Evolutionary conservation across 2,329 filamentous ascomycete species (phyloP).

Genomic region (Neofusicoccum ribis): DNA sequence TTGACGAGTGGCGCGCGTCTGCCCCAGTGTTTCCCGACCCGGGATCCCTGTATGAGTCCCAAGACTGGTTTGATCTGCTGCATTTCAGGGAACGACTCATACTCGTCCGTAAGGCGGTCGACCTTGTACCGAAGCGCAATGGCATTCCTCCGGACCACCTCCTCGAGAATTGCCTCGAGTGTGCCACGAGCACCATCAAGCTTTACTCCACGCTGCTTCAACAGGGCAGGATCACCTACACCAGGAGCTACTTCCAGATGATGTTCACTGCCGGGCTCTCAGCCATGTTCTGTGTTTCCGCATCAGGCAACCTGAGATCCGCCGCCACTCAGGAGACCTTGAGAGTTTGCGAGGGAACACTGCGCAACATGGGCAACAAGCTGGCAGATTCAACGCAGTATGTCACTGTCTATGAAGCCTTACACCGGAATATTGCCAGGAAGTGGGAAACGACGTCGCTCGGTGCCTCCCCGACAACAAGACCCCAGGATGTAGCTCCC

Average conservation of each 20-base stretch:
- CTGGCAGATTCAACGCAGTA: slow-evolving; percentile 31
- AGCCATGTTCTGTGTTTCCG: slow-evolving; percentile 31
- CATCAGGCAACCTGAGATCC: slow-evolving; percentile 21
- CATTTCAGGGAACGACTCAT: slow-evolving; percentile 43
- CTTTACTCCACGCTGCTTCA: slow-evolving; percentile 41
- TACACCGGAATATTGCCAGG: slow-evolving; percentile 28
- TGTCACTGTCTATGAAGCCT: slow-evolving; percentile 29
- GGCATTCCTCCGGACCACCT: slow-evolving; percentile 22
- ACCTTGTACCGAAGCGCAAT: slow-evolving; percentile 31
- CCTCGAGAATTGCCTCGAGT: slow-evolving; percentile 33
- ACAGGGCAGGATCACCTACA: slow-evolving; percentile 42
- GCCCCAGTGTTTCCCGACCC: slow-evolving; percentile 37
- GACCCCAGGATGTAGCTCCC: no score
- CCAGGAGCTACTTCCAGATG: slow-evolving; percentile 52
- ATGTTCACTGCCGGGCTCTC: slow-evolving; percentile 48
- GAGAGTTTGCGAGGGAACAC: slow-evolving; percentile 24
- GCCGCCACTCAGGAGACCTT: slow-evolving; percentile 20
- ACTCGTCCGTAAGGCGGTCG: slow-evolving; percentile 44
- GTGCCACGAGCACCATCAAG: slow-evolving; percentile 40
- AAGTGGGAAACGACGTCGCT: neutral
- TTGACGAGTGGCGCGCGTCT: slow-evolving; percentile 38
- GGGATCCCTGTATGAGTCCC: slow-evolving; percentile 44
- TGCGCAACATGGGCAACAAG: slow-evolving; percentile 29
- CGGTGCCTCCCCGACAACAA: neutral
- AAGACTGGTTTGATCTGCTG: slow-evolving; percentile 49